A percentile compares a stretch with the other conserved stretches of the same genome.
phyloP scores from a whole-genome alignment of 1,139 yeast species.

The Geotrichum restrictum region DNA sequence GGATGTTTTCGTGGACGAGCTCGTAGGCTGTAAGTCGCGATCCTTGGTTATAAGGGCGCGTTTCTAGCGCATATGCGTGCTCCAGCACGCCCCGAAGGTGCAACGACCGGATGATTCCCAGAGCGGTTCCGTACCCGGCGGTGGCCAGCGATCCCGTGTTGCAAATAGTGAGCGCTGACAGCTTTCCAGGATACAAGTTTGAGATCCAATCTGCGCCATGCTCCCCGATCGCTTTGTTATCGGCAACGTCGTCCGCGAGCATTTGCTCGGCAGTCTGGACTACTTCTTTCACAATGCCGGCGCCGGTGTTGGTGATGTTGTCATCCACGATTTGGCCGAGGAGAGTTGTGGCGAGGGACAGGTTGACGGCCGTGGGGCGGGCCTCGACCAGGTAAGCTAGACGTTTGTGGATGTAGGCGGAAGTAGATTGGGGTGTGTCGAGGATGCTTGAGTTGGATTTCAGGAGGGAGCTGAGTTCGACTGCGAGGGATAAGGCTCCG shows the following conservation, averaged over 20 bases:
- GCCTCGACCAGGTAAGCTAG: slow-evolving; percentile 68
- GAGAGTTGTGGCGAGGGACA: slow-evolving; percentile 70
- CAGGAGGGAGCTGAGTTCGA: slow-evolving; percentile 47
- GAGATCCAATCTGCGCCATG: slow-evolving; percentile 73
- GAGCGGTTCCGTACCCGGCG: slow-evolving; percentile 95
- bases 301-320: background rate
- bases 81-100: slow-evolving; percentile 45
- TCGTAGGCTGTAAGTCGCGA: slow-evolving; percentile 91
- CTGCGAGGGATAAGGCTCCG: slow-evolving; percentile 78
- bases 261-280: slow-evolving; percentile 54
- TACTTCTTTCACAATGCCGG: slow-evolving; percentile 41
- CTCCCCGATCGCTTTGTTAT: slow-evolving; percentile 72
- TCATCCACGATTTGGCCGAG: slow-evolving; percentile 41
- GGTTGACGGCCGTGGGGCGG: slow-evolving; percentile 93
- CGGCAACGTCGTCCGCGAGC: slow-evolving; percentile 70
- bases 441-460: slow-evolving; percentile 5
- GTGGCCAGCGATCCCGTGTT: slow-evolving; percentile 75
- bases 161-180: slow-evolving; percentile 75
- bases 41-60: slow-evolving; percentile 96
- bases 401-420: slow-evolving; percentile 37
- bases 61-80: slow-evolving; percentile 84
- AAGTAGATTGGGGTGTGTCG: slow-evolving; percentile 20
- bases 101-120: slow-evolving; percentile 81
- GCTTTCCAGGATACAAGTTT: slow-evolving; percentile 30
- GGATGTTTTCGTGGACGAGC: slow-evolving; percentile 76